Conservation (phyloP, 352 stramenopile genomes). For the Phytophthora aleatoria region DNA sequence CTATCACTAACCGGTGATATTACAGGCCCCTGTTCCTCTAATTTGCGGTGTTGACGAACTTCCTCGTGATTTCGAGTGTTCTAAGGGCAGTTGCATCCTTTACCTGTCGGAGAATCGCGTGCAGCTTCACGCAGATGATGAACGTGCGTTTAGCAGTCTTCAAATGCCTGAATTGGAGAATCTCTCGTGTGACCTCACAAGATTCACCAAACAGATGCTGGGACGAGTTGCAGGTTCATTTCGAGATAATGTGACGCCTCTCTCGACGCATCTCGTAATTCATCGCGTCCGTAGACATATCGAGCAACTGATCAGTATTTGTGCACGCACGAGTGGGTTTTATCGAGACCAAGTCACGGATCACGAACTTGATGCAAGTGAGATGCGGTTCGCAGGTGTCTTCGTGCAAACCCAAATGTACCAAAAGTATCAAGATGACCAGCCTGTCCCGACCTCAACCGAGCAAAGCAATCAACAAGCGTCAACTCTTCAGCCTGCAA, state of each 20-base stretch:
- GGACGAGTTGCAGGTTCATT: conserved; percentile 27
- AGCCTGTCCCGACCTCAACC: conserved; percentile 4
- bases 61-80: conserved; percentile 41
- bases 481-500: neutral
- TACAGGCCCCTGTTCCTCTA: conserved; percentile 52
- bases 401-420: conserved; percentile 60
- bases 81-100: conserved; percentile 42
- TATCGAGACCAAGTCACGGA: neutral
- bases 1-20: conserved; percentile 1
- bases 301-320: conserved; percentile 38
- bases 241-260: conserved; percentile 30
- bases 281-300: conserved; percentile 51
- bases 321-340: conserved; percentile 5
- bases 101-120: conserved; percentile 40
- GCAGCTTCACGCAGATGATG: conserved; percentile 43
- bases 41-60: conserved; percentile 58
- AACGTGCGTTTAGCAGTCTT: conserved; percentile 8
- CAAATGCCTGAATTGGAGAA: conserved; percentile 37
- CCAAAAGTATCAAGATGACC: conserved; percentile 57
- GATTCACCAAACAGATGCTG: conserved; percentile 43
- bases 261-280: conserved; percentile 53
- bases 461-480: conserved; percentile 17
- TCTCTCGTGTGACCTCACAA: conserved; percentile 42
- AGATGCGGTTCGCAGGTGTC: conserved; percentile 30
- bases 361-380: conserved; percentile 13